These are phyloP conservation scores for Bjerkandera adusta DNA, from an alignment of 1,284 basidiomycete species.

Conservation along the genomic window DNA sequence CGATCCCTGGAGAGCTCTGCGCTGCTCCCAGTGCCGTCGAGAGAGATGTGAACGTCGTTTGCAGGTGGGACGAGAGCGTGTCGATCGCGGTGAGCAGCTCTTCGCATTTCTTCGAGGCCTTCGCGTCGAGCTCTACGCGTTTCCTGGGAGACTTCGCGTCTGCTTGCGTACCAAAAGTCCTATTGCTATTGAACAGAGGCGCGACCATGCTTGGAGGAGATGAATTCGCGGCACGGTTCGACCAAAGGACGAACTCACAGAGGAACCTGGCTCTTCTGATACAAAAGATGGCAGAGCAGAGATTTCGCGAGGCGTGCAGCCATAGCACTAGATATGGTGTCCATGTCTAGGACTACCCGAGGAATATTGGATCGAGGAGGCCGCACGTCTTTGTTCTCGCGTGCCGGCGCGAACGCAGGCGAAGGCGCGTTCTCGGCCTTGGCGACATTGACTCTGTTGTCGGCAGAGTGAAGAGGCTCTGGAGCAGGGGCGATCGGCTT, in stretches of 20 bases:
- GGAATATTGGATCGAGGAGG: constrained; percentile 30
- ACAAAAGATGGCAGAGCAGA: constrained; percentile 65
- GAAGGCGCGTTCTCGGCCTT: background rate
- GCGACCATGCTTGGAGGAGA: constrained; percentile 49
- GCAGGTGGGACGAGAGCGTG: constrained; percentile 66
- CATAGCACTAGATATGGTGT: constrained; percentile 50
- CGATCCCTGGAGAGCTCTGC: constrained; percentile 1
- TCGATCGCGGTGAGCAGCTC: constrained; percentile 66
- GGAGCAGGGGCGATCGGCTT: constrained; percentile 6
- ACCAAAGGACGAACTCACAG: constrained; percentile 48
- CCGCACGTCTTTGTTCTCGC: background rate
- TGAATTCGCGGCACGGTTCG: background rate
- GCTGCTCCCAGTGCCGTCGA: constrained; percentile 53
- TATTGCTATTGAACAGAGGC: no score
- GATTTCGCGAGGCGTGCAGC: constrained; percentile 60
- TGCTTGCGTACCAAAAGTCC: no score
- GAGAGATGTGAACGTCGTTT: constrained; percentile 68
- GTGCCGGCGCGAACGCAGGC: background rate
- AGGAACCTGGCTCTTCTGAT: constrained; percentile 73
- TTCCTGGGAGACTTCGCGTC: constrained; percentile 54
- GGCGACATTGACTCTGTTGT: constrained; percentile 1
- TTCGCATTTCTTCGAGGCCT: constrained; percentile 52
- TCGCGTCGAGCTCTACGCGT: constrained; percentile 33
- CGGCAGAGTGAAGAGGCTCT: background rate
- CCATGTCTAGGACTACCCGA: constrained; percentile 45